phyloP scores from a whole-genome alignment of 23 red algal genomes.

The Gracilaria caudata region DNA sequence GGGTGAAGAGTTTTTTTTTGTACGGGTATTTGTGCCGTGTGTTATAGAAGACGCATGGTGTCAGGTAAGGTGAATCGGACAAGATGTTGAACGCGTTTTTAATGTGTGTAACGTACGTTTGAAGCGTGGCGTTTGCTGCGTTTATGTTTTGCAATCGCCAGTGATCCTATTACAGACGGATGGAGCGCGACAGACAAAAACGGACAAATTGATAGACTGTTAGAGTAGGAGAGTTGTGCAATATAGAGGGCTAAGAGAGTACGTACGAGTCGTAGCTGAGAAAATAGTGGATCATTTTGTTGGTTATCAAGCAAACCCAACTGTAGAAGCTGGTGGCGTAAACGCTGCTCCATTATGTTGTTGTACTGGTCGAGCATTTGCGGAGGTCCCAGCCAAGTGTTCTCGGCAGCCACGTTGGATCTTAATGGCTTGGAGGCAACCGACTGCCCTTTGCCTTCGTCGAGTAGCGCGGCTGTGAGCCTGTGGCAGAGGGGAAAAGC shows the following conservation, averaged over 20 bases:
- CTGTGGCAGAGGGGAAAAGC: conserved; percentile 32
- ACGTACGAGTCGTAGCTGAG: conserved; percentile 51
- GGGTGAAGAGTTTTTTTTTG: not conserved
- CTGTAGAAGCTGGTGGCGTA: conserved; percentile 40
- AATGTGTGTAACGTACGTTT: conserved; percentile 16
- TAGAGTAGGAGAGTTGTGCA: not conserved
- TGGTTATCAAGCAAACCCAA: conserved; percentile 43
- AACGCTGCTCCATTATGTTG: conserved; percentile 25
- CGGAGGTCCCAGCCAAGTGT: conserved; percentile 33
- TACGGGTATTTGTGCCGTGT: not conserved
- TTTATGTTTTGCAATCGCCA: conserved; percentile 33
- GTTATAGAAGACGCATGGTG: conserved; percentile 7
- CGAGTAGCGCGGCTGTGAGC: conserved; percentile 42
- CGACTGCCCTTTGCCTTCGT: conserved; percentile 41
- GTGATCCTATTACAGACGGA: conserved; percentile 8
- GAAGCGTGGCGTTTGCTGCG: not conserved
- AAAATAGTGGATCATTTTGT: conserved; percentile 39
- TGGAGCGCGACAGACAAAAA: not conserved
- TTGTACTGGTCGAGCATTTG: conserved; percentile 31
- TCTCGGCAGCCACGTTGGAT: conserved; percentile 4
- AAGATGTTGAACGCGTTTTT: not conserved
- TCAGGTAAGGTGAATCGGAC: conserved; percentile 9
- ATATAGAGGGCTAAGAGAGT: not conserved
- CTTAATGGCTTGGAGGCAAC: conserved; percentile 30
- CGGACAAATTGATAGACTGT: not conserved